Percentiles rank a stretch among this genome's conserved stretches.
These are phyloP conservation scores for Hypoxylon subgilvum DNA, from an alignment of 495 filamentous ascomycete genomes.

Conservation along the genomic window DNA sequence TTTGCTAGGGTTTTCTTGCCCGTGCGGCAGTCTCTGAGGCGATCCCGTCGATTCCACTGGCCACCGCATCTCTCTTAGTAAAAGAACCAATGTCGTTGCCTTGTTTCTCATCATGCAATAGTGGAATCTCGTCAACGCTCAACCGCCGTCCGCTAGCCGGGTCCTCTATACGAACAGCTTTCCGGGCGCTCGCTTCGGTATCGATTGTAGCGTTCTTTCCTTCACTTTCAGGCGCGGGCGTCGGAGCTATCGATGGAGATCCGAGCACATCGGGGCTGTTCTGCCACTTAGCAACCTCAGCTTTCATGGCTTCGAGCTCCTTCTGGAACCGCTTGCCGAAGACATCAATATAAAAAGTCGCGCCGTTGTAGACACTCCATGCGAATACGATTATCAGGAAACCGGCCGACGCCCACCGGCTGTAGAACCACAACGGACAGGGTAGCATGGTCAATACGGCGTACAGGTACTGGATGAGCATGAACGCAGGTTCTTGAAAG, in stretches of 20 bases:
- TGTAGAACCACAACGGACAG: constrained; percentile 94
- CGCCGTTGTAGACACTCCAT: constrained; percentile 94
- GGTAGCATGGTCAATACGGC: constrained; percentile 92
- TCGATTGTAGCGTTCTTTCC: constrained; percentile 15
- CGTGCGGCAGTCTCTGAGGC: constrained; percentile 50
- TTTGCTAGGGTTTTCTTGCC: constrained; percentile 46
- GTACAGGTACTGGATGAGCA: constrained; percentile 92
- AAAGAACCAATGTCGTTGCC: constrained; percentile 19
- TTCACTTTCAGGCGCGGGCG: constrained; percentile 8
- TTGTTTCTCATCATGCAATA: constrained; percentile 55
- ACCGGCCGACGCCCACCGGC: constrained; percentile 73
- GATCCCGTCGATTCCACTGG: constrained; percentile 50
- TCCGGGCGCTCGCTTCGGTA: constrained; percentile 24
- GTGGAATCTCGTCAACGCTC: constrained; percentile 62
- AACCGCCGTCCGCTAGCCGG: constrained; percentile 33
- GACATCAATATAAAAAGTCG: constrained; percentile 96
- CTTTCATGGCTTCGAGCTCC: constrained; percentile 87
- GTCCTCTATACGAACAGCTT: constrained; percentile 34
- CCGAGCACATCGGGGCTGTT: constrained; percentile 54
- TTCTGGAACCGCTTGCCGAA: constrained; percentile 97
- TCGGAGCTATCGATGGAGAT: constrained; percentile 50
- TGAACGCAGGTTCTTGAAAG: constrained; percentile 89
- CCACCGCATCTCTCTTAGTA: constrained; percentile 13
- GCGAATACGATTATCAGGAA: constrained; percentile 82
- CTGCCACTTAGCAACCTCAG: constrained; percentile 91